Conservation (phyloP, 1,139 yeast species). For the Yamadazyma pseudoaaseri region DNA sequence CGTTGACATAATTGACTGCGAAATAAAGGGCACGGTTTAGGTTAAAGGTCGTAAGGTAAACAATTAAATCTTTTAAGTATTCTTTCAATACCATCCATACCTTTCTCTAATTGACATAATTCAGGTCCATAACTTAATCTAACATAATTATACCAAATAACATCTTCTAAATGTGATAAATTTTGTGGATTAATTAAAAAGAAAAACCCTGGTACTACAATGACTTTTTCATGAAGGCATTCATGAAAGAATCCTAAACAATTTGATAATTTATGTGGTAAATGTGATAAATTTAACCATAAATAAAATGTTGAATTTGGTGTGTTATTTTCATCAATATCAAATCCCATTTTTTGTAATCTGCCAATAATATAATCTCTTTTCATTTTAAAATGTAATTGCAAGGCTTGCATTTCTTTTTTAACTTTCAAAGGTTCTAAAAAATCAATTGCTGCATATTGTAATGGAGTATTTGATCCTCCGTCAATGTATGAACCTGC, state of each 20-base stretch:
- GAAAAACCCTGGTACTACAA: slow-evolving; percentile 68
- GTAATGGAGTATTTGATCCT: slow-evolving; percentile 66
- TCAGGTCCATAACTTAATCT: slow-evolving; percentile 69
- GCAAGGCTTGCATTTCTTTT: slow-evolving; percentile 60
- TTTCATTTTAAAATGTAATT: slow-evolving; percentile 59
- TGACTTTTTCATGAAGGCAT: slow-evolving; percentile 61
- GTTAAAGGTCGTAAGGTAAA: slow-evolving; percentile 27
- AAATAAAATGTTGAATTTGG: slow-evolving; percentile 67
- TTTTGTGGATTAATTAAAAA: slow-evolving; percentile 66
- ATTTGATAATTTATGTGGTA: slow-evolving; percentile 60
- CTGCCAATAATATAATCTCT: slow-evolving; percentile 58
- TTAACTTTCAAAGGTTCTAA: slow-evolving; percentile 52
- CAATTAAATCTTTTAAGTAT: slow-evolving; percentile 49
- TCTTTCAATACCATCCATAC: slow-evolving; percentile 70
- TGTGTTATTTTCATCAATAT: slow-evolving; percentile 40
- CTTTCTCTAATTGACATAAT: slow-evolving; percentile 49
- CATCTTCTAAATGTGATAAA: slow-evolving; percentile 59
- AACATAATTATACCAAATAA: slow-evolving; percentile 63
- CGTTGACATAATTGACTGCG: too few relatives aligned
- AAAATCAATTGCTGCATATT: slow-evolving; percentile 60
- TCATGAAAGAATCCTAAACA: slow-evolving; percentile 70
- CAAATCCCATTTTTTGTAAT: slow-evolving; percentile 57
- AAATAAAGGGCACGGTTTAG: too few relatives aligned
- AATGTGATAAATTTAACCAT: slow-evolving; percentile 60
- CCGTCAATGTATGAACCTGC: slow-evolving; percentile 69